Evolutionary conservation across 352 stramenopile species (phyloP).

Genomic region (Blastocystis sp.): DNA sequence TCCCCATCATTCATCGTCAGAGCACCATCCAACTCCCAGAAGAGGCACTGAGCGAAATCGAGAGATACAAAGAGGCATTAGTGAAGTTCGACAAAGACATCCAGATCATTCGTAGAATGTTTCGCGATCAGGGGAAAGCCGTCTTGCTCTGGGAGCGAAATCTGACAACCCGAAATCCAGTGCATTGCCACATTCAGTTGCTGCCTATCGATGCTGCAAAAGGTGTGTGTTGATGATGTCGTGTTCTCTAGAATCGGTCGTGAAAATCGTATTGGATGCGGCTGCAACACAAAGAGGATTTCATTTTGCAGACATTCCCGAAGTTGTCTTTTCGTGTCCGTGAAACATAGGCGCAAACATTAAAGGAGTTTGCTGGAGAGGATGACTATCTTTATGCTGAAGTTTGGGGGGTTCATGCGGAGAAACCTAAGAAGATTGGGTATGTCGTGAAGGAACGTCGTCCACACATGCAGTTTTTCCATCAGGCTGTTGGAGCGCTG

Average conservation of each 20-base stretch:
- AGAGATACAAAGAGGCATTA: slow-evolving; percentile 32
- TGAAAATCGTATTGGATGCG: slow-evolving; percentile 42
- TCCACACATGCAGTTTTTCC: slow-evolving; percentile 56
- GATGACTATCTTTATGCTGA: slow-evolving; percentile 41
- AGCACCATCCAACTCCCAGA: slow-evolving; percentile 14
- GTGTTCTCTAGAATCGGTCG: neutral
- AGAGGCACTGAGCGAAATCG: slow-evolving; percentile 25
- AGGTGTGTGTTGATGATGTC: neutral
- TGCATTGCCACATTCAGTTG: slow-evolving; percentile 34
- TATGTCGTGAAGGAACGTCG: slow-evolving; percentile 36
- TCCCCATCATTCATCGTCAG: slow-evolving; percentile 56
- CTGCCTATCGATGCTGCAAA: slow-evolving; percentile 21
- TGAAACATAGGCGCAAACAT: neutral
- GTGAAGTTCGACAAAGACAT: neutral
- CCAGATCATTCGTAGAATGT: slow-evolving; percentile 13
- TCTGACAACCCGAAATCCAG: slow-evolving; percentile 37
- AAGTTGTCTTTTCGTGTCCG: neutral
- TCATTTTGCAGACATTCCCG: slow-evolving; percentile 6
- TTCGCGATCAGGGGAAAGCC: slow-evolving; percentile 28
- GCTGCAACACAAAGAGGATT: slow-evolving; percentile 33
- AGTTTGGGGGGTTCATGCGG: neutral
- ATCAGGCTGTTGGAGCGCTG: slow-evolving; percentile 41
- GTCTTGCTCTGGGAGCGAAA: slow-evolving; percentile 27
- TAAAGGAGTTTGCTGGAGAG: neutral
- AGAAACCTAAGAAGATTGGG: neutral